Evolutionary conservation across 176 grass and related monocot species (phyloP), one percentile per base, ranked within the genome.

Genomic region (Zea luxurians): DNA sequence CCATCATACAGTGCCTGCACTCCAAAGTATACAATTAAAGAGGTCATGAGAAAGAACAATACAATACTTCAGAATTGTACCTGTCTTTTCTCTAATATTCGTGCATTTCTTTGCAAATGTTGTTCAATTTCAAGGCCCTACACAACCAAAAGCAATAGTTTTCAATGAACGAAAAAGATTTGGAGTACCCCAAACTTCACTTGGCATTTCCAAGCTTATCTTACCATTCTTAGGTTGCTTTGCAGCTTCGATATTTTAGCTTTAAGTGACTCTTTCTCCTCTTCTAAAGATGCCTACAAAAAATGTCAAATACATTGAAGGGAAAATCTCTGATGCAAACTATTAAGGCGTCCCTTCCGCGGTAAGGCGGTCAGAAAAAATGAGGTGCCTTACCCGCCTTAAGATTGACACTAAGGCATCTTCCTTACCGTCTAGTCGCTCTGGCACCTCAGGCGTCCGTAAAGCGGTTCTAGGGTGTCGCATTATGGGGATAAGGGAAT

Each of bases 221-320:
- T 74, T 94, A 94, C 91, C 95, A 98, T 94, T 70, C 81, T 90
- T 82, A 98, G 85, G 80, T 94, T 98, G 83, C 68, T 90, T 92
- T 98, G 95, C 54, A 98, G 89, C 71, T 97, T 97, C 34, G 84
- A 67, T 36, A 94, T 90, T 88, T 93, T 90, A 76, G 73, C 85
- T 81, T 85, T 98, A 79, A 98, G 83, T 52, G 87, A 77, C 46
- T 92, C 85, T 70, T 80, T 98, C 74, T 94, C 95, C 63, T 83
- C 78, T 89, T 92, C 85, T 80, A 98, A 81, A 86, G 89, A 92
- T 66, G 87, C 89, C 95, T 98, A 73, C 64, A 80, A 43, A 66
- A 68, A 58, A 18, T 57, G 44, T 42, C 34, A 38, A 41, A 73
- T 74, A 62, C 8, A 37, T 16, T 20, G 40, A 9, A 81, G 13